Evolutionary conservation across 148 eudicot genomes (phyloP), one percentile per base, ranked within the genome.

Genomic region (Chenopodium formosanum): DNA sequence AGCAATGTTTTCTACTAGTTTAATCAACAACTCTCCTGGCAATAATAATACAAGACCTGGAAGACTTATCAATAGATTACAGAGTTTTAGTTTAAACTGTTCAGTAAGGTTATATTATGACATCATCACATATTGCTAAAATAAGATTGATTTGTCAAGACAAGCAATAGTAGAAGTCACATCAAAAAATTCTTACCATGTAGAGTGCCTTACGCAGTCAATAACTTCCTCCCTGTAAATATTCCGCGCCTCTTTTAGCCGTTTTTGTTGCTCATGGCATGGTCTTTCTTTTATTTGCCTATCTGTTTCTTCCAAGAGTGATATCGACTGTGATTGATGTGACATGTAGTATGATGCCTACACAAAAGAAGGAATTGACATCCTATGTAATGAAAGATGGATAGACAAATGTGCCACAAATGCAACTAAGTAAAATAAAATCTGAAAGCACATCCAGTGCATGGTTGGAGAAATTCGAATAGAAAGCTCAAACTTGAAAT

Each of bases 341-440:
- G 93, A 89, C 91, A 92, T 88, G 87, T 88, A 95, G 75, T 90
- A 90, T 20, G 97, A 95, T 86, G 94, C 98, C 98, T 95, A 86
- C 82, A 90, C 52, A 85, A 76, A 47, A 7, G 17, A 50, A 79
- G 6, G 27, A 77, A 46, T 64, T 62, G 47, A 71, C 17, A 78
- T 37, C 64, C 37, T 29, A 58, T 27, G 72, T 25, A 11, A 27
- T 27, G 52, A 34, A 67, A 7, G 8, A 29, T 47, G 32, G 34
- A 50, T 31, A 31, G 64, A 68, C 68, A 25, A 70, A 34, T 44
- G 9, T 31, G 32, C 66, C 20, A 48, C 50, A 79, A 31, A 70
- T 40, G 63, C 70, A 69, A 80, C 37, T 52, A 37, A 14, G 58
- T 37, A 3, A 37, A 52, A 44, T 48, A 40, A 63, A 20, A 40